Conservation (phyloP, 768 basidiomycete species). For the Serendipita sp. region DNA sequence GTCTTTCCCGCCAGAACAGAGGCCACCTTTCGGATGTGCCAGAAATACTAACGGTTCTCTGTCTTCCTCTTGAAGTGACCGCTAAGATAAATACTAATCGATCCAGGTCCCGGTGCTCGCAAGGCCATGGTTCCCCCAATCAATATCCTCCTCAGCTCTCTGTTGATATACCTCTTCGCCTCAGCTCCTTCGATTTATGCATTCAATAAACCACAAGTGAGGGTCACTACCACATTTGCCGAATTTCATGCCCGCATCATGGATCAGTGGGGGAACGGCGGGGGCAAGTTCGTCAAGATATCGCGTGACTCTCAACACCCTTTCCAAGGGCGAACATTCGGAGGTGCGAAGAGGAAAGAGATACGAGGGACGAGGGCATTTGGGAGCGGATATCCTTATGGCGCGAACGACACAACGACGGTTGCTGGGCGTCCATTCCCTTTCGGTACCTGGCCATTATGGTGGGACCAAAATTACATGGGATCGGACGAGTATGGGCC, state of each 20-base stretch:
- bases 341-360: not conserved
- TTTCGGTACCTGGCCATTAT: not conserved
- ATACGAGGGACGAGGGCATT: not conserved
- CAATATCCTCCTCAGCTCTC: no score
- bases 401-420: not conserved
- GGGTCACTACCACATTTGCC: not conserved
- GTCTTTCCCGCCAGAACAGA: no score
- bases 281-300: not conserved
- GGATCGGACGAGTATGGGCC: not conserved
- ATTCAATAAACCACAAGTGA: not conserved
- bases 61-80: no score
- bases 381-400: slow-evolving; percentile 3
- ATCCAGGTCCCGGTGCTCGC: no score
- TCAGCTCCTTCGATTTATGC: no score
- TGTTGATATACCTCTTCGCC: no score
- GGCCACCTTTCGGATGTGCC: no score
- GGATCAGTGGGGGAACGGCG: not conserved
- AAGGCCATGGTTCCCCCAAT: no score
- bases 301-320: not conserved
- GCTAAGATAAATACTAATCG: no score
- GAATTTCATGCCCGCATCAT: slow-evolving; percentile 1
- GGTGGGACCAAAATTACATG: not conserved
- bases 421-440: not conserved
- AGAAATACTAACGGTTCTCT: no score
- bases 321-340: not conserved